Base-by-base conservation (phyloP, 176 grass and related monocot genomes). In the Eragrostis nindensis region DNA sequence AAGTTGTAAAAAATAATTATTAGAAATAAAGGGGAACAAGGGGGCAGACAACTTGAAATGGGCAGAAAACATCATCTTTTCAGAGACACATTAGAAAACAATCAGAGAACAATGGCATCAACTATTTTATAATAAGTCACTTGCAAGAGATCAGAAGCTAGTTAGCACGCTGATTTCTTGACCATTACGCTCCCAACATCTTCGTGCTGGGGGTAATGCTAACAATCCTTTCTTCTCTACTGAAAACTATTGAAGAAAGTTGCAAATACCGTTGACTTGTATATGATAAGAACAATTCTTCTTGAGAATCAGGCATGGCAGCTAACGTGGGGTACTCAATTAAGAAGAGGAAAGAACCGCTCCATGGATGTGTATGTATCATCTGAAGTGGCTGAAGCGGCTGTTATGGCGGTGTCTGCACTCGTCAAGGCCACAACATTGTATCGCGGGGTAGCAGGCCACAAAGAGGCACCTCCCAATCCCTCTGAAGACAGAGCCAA, bases 391-490 rank as follows among this genome's bases (percentile, higher is more conserved):
- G 19, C 85, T 85, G 65, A 74, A 68, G 41, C 79, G 78, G 40
- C 62, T 73, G 66, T 76, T 81, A 48, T 89, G 83, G 6, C 75
- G 86, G 19, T 93, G 88, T 21, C 80, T 80, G 73, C 80, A 83
- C 39, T 89, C 90, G 19, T 90, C 88, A 27, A 97, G 75, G 12
- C 90, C 87, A 46, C 90, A 92, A 41, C 90, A 96, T 71, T 70
- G 89, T 81, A 96, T 73, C 49, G 76, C 70, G 48, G 93, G 93
- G 70, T 88, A 88, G 73, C 85, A 92, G 18, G 88, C 83, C 44
- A 91, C 84, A 52, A 91, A 93, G 61, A 97, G 77, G 42, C 88
- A 93, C 57, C 88, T 88, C 17, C 86, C 79, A 49, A 97, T 66
- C 15, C 90, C 83, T 81, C 86, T 80, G 13, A 85, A 72, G 30